Percentiles rank a stretch among this genome's conserved stretches.
phyloP scores from a whole-genome alignment of 2,329 filamentous ascomycete species.

The Fonsecaea multimorphosa region DNA sequence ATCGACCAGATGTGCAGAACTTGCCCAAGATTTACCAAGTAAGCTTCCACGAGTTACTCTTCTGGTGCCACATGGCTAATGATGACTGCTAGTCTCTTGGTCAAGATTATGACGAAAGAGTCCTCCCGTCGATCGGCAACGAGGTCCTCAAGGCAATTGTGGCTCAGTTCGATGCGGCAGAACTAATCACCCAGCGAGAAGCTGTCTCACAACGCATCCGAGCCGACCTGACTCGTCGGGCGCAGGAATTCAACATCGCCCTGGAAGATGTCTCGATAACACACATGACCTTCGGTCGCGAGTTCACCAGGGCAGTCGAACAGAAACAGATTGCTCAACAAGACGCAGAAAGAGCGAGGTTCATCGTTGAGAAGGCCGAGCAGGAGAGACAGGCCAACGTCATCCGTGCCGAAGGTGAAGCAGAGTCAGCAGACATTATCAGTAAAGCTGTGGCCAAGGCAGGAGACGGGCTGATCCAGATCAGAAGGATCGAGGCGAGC shows the following conservation, averaged over 20 bases:
- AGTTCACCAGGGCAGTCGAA: slow-evolving; percentile 98
- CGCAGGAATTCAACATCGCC: slow-evolving; percentile 96
- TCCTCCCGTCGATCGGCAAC: slow-evolving; percentile 97
- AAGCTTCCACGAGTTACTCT: slow-evolving; percentile 42
- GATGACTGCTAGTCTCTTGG: slow-evolving; percentile 77
- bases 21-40: slow-evolving; percentile 99
- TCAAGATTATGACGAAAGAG: slow-evolving; percentile 97
- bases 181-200: slow-evolving; percentile 98
- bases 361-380: slow-evolving; percentile 98
- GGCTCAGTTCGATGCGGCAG: slow-evolving; percentile 96
- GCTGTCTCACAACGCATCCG: slow-evolving; percentile 95
- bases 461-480: slow-evolving; percentile 92
- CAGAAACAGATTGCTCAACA: slow-evolving; percentile 99
- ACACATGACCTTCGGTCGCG: slow-evolving; percentile 99
- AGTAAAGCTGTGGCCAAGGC: slow-evolving; percentile 90
- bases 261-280: slow-evolving; percentile 99
- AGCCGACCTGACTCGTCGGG: slow-evolving; percentile 86
- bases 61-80: slow-evolving; percentile 9
- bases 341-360: slow-evolving; percentile 94
- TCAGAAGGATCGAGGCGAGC: slow-evolving; percentile 95
- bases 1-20: slow-evolving; percentile 89
- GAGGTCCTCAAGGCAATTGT: slow-evolving; percentile 99
- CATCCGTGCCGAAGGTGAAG: slow-evolving; percentile 96
- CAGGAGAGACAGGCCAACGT: slow-evolving; percentile 99
- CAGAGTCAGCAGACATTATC: slow-evolving; percentile 94